Conservation (phyloP, 306 rosid species). For the Ziziphus jujuba region DNA sequence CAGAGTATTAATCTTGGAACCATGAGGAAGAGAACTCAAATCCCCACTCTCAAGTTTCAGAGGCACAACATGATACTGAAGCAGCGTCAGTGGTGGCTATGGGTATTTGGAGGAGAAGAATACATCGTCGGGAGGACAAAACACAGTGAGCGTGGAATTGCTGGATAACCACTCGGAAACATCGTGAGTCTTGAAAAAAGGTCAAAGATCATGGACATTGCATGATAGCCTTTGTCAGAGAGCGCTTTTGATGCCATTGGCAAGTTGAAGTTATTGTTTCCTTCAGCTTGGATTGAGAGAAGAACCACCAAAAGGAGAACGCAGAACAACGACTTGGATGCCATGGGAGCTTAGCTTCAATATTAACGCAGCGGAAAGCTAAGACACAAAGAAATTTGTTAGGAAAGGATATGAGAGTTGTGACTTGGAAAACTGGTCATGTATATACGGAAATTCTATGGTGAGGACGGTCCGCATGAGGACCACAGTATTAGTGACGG, state of each 20-base stretch:
- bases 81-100: slow-evolving; percentile 4
- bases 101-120: slow-evolving; percentile 8
- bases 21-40: not conserved
- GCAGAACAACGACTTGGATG: too few relatives aligned
- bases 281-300: too few relatives aligned
- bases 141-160: slow-evolving; percentile 4
- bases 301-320: too few relatives aligned
- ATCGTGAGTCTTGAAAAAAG: not conserved
- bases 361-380: too few relatives aligned
- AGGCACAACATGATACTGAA: not conserved
- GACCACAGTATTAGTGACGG: too few relatives aligned
- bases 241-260: not conserved
- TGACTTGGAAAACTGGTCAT: too few relatives aligned
- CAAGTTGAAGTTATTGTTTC: too few relatives aligned
- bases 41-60: not conserved
- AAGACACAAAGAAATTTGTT: too few relatives aligned
- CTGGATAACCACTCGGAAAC: not conserved
- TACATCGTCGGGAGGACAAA: slow-evolving; percentile 9
- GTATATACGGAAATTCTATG: too few relatives aligned
- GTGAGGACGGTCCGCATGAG: too few relatives aligned
- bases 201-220: not conserved
- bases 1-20: slow-evolving; percentile 15
- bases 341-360: too few relatives aligned
- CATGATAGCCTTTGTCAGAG: not conserved
- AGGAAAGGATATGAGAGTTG: too few relatives aligned